Conservation (phyloP, 2,329 filamentous ascomycete species). For the Neospermospora avenae region DNA sequence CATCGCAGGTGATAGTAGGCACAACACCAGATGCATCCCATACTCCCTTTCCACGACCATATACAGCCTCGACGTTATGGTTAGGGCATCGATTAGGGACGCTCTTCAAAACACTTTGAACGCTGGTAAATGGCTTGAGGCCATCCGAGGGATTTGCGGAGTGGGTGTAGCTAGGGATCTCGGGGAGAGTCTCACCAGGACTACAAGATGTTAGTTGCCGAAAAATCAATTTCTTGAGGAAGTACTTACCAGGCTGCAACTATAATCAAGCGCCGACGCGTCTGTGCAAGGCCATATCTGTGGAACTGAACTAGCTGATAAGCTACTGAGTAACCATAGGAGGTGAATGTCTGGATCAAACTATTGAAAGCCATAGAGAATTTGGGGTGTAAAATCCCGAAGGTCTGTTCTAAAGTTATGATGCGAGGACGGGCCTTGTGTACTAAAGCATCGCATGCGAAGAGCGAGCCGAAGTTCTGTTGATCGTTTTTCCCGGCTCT, state of each 20-base stretch:
- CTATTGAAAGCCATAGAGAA: slow-evolving; percentile 14
- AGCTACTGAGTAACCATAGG: slow-evolving; percentile 62
- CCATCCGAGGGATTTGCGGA: slow-evolving; percentile 37
- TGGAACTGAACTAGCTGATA: slow-evolving; percentile 59
- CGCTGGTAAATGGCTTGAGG: slow-evolving; percentile 42
- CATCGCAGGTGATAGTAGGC: slow-evolving; percentile 59
- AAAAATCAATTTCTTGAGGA: not conserved
- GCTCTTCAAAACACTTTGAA: slow-evolving; percentile 33
- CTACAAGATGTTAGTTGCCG: slow-evolving; percentile 37
- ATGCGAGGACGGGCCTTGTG: slow-evolving; percentile 58
- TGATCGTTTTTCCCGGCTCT: slow-evolving; percentile 56
- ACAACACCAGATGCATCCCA: slow-evolving; percentile 48
- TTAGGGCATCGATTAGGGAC: slow-evolving; percentile 39
- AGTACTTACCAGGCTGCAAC: slow-evolving; percentile 43
- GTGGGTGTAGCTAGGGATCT: slow-evolving; percentile 62
- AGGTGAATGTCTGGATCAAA: slow-evolving; percentile 61
- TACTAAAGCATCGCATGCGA: slow-evolving; percentile 52
- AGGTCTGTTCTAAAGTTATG: slow-evolving; percentile 75
- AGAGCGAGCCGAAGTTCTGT: slow-evolving; percentile 58
- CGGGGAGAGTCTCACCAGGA: slow-evolving; percentile 66
- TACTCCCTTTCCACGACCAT: not conserved
- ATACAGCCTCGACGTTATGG: slow-evolving; percentile 27
- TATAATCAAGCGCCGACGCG: slow-evolving; percentile 45
- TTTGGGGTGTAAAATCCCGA: slow-evolving; percentile 50
- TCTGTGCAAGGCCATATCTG: slow-evolving; percentile 36